Base-by-base conservation (phyloP, 1,284 basidiomycete genomes). In the Salmacisia buchloeana region DNA sequence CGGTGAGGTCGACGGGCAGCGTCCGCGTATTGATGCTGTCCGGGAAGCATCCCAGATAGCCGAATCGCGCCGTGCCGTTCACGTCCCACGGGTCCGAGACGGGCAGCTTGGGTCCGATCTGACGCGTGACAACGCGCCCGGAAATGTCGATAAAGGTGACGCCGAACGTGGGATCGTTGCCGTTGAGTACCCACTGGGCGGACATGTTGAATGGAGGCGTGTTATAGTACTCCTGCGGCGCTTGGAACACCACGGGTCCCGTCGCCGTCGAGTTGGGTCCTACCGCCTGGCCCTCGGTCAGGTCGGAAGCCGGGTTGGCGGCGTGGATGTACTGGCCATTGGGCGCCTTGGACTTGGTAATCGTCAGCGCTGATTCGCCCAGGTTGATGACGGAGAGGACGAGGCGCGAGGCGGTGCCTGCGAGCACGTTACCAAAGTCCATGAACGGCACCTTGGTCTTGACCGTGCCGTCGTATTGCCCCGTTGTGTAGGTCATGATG, bases 91-190 rank as follows among this genome's bases (percentile, higher is more conserved):
- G 35, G 13, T 25, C 13, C 12, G 62, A 25, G 33, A 39, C 39
- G 15, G 33, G 29, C 13, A 62, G 36, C 34, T 43, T 6, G 27
- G 60, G 58, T 38, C 64, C 64, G 18, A 65, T 57, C 34, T 59
- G 57, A 6, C 58, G 39, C 3, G 56, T 38, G 12, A 65, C 49
- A 34, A 65, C 39, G 7, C 64, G 64, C 2, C 57, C 64, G 2
- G 64, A 56, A 45, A 65, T 65, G 3, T 59, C n/a, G 49, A 65
- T 34, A 18, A 62, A 65, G 34, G 62, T 57, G 12, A 65, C 64
- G 15, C 64, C 64, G 21, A 65, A 65, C 23, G 23, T 61, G 38
- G 64, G 64, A 33, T 65, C 64, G 58, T 65, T 65, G 49, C 61
- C 64, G 58, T 65, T 64, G 46, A 65, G 60, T 0, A 65, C 64